A percentile compares a stretch with the other conserved stretches of the same genome.
phyloP scores from a whole-genome alignment of 1,139 yeast species.

The Protomyces inundatus region DNA sequence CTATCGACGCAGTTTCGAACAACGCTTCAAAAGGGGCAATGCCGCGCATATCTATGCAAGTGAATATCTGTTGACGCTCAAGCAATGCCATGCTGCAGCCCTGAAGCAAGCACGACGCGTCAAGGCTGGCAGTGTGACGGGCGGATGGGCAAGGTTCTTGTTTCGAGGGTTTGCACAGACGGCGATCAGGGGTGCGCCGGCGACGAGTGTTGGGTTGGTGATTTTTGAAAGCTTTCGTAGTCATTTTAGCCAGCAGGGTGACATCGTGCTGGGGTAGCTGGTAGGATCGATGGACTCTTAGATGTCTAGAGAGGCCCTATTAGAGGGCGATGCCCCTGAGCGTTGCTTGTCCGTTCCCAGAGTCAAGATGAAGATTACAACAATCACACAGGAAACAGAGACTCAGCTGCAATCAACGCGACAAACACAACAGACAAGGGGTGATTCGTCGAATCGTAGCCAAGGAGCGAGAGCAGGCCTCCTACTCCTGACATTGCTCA shows the following conservation, averaged over 20 bases:
- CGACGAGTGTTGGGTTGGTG: conserved; percentile 77
- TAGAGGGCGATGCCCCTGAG: no score
- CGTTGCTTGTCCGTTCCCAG: no score
- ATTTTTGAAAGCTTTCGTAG: conserved; percentile 79
- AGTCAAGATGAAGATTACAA: neutral
- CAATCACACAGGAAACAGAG: neutral
- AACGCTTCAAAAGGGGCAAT: conserved; percentile 4
- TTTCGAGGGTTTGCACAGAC: conserved; percentile 73
- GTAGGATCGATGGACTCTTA: neutral
- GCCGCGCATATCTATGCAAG: conserved; percentile 29
- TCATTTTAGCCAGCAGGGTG: conserved; percentile 32
- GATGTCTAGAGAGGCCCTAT: no score
- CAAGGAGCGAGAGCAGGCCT: no score
- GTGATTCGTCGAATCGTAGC: no score
- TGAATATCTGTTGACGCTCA: conserved; percentile 32
- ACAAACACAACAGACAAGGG: neutral
- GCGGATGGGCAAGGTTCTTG: conserved; percentile 46
- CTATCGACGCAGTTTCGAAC: conserved; percentile 38
- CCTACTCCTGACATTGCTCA: no score
- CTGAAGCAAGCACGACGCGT: neutral
- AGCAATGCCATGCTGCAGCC: conserved; percentile 28
- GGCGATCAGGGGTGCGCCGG: conserved; percentile 73
- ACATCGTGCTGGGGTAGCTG: neutral
- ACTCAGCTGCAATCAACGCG: neutral
- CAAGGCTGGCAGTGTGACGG: neutral